Evolutionary conservation across 345 rosid species (phyloP), one percentile per base, ranked within the genome.

Genomic region (Rhodomyrtus tomentosa): DNA sequence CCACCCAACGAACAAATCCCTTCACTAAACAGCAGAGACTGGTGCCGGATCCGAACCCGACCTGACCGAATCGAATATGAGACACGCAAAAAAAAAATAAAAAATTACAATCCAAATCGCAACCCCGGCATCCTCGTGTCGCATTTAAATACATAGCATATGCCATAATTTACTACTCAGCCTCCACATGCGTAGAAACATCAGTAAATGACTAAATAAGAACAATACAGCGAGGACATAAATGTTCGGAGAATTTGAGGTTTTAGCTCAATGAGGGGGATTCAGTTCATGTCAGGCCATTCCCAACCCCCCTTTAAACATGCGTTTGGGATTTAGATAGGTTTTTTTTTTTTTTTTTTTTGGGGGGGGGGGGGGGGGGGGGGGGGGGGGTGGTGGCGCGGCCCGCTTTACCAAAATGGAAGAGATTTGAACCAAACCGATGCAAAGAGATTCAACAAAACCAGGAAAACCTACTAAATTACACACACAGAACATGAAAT

Each of bases 391-490:
- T n/a, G n/a, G n/a, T n/a, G n/a, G n/a, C n/a, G n/a, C n/a, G 40
- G 40, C 40, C 74, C 16, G 8, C 42, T 36, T 45, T 36, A 36
- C 79, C 45, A 18, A 36, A 68, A 36, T 18, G 45, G 25, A 68
- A 68, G 45, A 68, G 45, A 68, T 68, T 18, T 21, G 79, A 68
- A 68, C 45, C 79, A 36, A 68, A 68, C 40, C 24, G 24, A 68
- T 18, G 45, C 9, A 20, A 18, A 18, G 79, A 50, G 83, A 50
- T 51, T n/a, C 18, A 50, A 81, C 83, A 9, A 81, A 9, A 81
- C 83, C 82, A 89, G 83, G 88, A 90, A 85, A 89, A 79, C 92
- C 93, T 87, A 88, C 89, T 85, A 89, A 86, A 91, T 89, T 84
- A 91, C 90, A 88, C 45, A 81, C 22, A 50, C 22, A 36, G 83